A percentile compares a stretch with the other conserved stretches of the same genome.
phyloP scores from a whole-genome alignment of 2,329 filamentous ascomycete species.

The Epichloe gansuensis region DNA sequence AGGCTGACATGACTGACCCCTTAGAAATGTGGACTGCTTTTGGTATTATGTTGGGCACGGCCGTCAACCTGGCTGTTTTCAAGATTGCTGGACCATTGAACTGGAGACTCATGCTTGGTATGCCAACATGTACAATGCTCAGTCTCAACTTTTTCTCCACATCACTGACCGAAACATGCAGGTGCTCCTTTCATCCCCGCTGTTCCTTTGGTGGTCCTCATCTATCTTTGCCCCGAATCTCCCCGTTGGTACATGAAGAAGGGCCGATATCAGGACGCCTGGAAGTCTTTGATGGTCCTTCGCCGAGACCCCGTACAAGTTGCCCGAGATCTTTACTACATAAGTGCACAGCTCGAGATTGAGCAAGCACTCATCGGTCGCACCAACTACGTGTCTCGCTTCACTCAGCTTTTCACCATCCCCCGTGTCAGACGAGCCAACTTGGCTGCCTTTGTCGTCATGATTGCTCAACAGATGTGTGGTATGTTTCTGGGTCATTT shows the following conservation, averaged over 20 bases:
- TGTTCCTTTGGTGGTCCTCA: constrained; percentile 36
- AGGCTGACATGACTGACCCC: neutral
- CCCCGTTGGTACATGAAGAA: constrained; percentile 56
- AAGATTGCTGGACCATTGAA: constrained; percentile 14
- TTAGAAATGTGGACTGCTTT: constrained; percentile 52
- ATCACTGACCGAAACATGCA: neutral
- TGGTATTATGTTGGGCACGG: constrained; percentile 32
- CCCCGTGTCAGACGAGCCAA: constrained; percentile 58
- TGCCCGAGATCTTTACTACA: constrained; percentile 47
- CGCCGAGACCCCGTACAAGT: constrained; percentile 42
- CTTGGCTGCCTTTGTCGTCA: constrained; percentile 64
- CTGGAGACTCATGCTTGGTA: constrained; percentile 35
- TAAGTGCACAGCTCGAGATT: constrained; percentile 29
- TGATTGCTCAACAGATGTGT: constrained; percentile 65
- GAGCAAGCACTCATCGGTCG: constrained; percentile 25
- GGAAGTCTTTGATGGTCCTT: constrained; percentile 36
- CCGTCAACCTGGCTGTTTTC: constrained; percentile 20
- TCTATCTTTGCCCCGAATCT: constrained; percentile 53
- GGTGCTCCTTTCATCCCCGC: constrained; percentile 45
- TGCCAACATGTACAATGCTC: neutral
- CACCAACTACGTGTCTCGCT: constrained; percentile 32
- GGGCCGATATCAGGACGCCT: constrained; percentile 45
- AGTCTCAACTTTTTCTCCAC: too few relatives aligned
- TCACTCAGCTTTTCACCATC: constrained; percentile 51
- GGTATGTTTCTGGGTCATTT: constrained; percentile 15